These are phyloP conservation scores for Myriangium duriaei DNA, from an alignment of 2,329 filamentous ascomycete species.

Conservation along the genomic window DNA sequence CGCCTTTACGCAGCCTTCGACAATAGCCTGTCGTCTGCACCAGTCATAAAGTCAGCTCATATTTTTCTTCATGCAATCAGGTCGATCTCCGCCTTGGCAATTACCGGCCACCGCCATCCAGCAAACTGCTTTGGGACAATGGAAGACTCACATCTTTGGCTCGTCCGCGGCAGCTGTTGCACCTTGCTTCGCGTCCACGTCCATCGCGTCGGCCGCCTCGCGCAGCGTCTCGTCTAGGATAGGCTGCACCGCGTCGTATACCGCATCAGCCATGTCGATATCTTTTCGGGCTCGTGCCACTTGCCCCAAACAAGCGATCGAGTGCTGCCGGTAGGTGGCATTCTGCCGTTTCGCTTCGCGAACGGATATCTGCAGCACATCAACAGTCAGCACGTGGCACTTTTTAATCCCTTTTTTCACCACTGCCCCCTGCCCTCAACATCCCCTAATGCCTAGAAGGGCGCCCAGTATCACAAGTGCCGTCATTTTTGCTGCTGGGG, in stretches of 20 bases:
- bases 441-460: too few relatives aligned
- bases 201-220: constrained; percentile 50
- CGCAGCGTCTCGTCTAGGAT: constrained; percentile 43
- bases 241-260: constrained; percentile 50
- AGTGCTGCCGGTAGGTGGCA: constrained; percentile 64
- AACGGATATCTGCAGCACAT: constrained; percentile 47
- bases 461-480: too few relatives aligned
- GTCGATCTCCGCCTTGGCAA: too few relatives aligned
- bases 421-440: too few relatives aligned
- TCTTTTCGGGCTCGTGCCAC: constrained; percentile 58
- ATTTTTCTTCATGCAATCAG: too few relatives aligned
- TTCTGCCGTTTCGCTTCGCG: constrained; percentile 91
- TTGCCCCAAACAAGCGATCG: constrained; percentile 58
- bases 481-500: too few relatives aligned
- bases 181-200: constrained; percentile 44
- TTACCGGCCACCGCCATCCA: too few relatives aligned
- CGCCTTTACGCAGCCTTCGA: too few relatives aligned
- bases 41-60: too few relatives aligned
- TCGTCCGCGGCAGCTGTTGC: constrained; percentile 22
- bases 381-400: constrained; percentile 6
- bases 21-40: too few relatives aligned
- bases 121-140: too few relatives aligned
- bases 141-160: constrained; percentile 17
- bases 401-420: too few relatives aligned
- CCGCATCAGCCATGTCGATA: constrained; percentile 56